Evolutionary conservation across 495 filamentous ascomycete genomes (phyloP), one percentile per base, ranked within the genome.

Genomic region (Aspergillus wentii): DNA sequence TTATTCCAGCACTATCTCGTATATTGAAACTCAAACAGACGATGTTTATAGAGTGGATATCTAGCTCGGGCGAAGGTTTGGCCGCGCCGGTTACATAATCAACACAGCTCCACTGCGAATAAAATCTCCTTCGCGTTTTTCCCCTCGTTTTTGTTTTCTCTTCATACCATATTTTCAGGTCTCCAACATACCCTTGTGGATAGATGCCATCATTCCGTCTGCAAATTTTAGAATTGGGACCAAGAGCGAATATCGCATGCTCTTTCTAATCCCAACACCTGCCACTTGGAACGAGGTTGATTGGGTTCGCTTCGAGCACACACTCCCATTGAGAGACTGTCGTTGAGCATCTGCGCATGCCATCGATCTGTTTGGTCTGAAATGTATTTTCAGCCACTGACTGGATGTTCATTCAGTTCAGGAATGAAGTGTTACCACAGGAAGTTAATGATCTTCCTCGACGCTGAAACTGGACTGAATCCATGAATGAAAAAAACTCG

Each of bases 221-320:
- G 41, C 57, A 66, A 63, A 66, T 66, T 71, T 59, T 59, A 65
- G 59, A 38, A n/a, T 43, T 29, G 62, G 62, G 68, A 71, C 68
- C 65, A 49, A 71, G 68, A 71, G 30, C 34, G 53, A 70, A 41
- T 13, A 43, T 21, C 14, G 35, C 26, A 48, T 59, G 68, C 65
- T 69, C 62, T 60, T 71, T 64, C 62, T 67, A 71, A 71, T 71
- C 68, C 65, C 56, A 57, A 54, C 58, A 45, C 53, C 54, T 64
- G 54, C 49, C 58, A 36, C 41, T 22, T 36, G 40, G 40, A 30
- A 40, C 49, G 61, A 54, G 63, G 56, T 54, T 43, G 52, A 5
- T 52, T 52, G 61, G 68, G 68, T 71, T 71, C 68, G 68, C 68
- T 71, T 69, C 62, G 64, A 71, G 68, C 64, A 56, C 42, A 71